phyloP scores from a whole-genome alignment of 1,284 basidiomycete genomes.

The Puccinia brachypodii region DNA sequence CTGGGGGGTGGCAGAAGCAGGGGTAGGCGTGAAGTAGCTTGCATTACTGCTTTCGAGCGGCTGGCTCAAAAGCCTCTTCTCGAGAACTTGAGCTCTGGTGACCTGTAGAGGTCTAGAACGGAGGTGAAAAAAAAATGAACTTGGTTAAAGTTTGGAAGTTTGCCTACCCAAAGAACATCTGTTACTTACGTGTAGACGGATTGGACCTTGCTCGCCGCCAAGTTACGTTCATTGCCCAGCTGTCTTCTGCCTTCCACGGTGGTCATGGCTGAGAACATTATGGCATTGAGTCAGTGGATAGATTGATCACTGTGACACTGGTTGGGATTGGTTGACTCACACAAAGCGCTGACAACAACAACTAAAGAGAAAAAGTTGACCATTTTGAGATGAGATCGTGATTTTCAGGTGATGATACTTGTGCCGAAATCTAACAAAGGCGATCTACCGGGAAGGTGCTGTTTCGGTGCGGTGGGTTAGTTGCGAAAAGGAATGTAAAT shows the following conservation, averaged over 20 bases:
- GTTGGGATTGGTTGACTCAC: background rate
- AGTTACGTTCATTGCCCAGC: background rate
- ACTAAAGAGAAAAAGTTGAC: background rate
- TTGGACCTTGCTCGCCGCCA: background rate
- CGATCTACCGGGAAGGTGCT: too few species aligned
- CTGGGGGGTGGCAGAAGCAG: background rate
- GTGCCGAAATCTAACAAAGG: too few species aligned
- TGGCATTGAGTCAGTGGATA: too few species aligned
- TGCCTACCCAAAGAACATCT: background rate
- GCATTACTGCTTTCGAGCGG: background rate
- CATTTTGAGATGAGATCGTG: background rate
- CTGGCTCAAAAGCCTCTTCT: background rate
- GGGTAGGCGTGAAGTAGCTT: background rate
- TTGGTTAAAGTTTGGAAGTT: background rate
- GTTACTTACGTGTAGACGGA: constrained; percentile 3
- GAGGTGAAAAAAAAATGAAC: background rate
- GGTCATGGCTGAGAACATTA: background rate
- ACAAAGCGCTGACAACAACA: background rate
- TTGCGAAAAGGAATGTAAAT: background rate
- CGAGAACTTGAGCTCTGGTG: background rate
- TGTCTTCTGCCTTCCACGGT: background rate
- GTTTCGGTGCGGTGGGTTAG: background rate
- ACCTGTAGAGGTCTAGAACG: background rate
- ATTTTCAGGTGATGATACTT: too few species aligned
- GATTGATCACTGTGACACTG: background rate